phyloP scores from a whole-genome alignment of 257 asterid genomes.

The Solanum corneliomulleri region DNA sequence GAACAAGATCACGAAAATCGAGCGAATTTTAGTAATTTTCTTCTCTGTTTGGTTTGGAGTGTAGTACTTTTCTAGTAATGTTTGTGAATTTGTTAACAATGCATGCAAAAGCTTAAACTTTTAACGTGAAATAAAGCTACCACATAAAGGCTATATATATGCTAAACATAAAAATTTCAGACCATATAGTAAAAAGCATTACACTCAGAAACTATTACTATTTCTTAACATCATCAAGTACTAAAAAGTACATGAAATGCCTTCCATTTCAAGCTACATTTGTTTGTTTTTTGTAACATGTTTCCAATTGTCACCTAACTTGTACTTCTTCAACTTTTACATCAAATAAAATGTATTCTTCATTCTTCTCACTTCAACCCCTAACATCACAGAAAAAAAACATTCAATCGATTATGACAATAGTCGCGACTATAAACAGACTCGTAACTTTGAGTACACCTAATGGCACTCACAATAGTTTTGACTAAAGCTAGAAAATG shows the following conservation, averaged over 20 bases:
- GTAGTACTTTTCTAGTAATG: neutral
- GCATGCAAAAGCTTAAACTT: neutral
- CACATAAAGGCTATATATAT: neutral
- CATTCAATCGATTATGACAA: neutral
- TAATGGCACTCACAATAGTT: neutral
- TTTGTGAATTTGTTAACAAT: neutral
- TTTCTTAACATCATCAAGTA: neutral
- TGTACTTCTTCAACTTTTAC: neutral
- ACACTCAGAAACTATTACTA: neutral
- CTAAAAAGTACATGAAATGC: neutral
- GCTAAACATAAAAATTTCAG: neutral
- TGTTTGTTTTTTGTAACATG: neutral
- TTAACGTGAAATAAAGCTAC: neutral
- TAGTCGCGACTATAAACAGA: neutral
- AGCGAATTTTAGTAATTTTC: accelerated
- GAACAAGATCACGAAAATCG: accelerated
- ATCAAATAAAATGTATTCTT: neutral
- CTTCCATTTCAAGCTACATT: neutral
- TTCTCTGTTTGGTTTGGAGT: neutral
- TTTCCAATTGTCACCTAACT: neutral
- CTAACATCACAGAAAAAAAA: neutral
- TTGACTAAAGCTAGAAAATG: neutral
- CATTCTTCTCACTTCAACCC: neutral
- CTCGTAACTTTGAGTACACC: neutral
- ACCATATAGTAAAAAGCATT: neutral